Evolutionary conservation across 148 eudicot species (phyloP).

Genomic region (Fagopyrum esculentum): DNA sequence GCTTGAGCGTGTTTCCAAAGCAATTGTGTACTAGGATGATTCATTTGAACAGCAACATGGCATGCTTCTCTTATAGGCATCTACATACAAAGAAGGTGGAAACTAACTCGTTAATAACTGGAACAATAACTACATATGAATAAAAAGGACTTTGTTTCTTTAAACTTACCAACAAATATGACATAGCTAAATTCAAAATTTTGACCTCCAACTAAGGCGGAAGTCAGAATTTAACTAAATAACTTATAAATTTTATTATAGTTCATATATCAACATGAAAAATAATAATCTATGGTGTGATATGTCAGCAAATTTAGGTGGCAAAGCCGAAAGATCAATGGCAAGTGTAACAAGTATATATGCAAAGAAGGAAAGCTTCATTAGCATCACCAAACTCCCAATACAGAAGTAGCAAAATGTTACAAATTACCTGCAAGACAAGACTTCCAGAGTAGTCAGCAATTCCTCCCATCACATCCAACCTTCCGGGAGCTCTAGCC

Average conservation of each 20-base stretch:
- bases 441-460: constrained; percentile 99
- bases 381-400: background rate
- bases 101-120: background rate
- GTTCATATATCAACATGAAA: background rate
- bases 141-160: background rate
- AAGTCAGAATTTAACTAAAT: background rate
- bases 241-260: background rate
- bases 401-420: background rate
- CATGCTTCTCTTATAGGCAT: constrained; percentile 99
- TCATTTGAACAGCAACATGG: constrained; percentile 86
- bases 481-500: constrained; percentile 98
- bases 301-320: background rate
- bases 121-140: background rate
- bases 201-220: background rate
- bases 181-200: background rate
- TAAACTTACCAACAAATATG: background rate
- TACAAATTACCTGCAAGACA: constrained; percentile 71
- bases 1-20: constrained; percentile 97
- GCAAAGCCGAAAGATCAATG: background rate
- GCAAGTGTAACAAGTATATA: background rate
- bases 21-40: constrained; percentile 72
- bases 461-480: constrained; percentile 97
- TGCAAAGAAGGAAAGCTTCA: background rate
- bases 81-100: constrained; percentile 23
- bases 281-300: background rate